A percentile compares a stretch with the other conserved stretches of the same genome.
Conservation (phyloP, 2,329 filamentous ascomycete species). For the Hypoxylon sp. region DNA sequence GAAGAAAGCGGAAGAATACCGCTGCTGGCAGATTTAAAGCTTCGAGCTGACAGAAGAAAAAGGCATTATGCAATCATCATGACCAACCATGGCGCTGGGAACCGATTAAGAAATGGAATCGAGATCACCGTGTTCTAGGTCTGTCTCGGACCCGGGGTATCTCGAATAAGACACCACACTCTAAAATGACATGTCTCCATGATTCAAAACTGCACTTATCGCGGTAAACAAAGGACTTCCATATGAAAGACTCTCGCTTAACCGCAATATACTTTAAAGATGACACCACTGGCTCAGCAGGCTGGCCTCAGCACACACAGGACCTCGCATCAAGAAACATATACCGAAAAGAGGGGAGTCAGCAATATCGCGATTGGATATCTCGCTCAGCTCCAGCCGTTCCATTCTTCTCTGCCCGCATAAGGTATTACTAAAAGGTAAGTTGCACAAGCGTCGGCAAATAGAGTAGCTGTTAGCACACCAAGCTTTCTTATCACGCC, state of each 20-base stretch:
- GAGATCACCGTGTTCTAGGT: slow-evolving; percentile 29
- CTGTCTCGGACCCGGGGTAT: slow-evolving; percentile 32
- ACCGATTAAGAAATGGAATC: slow-evolving; percentile 24
- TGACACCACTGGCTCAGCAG: slow-evolving; percentile 17
- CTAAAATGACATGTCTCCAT: slow-evolving; percentile 15
- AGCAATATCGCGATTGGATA: slow-evolving; percentile 15
- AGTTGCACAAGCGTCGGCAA: slow-evolving; percentile 33
- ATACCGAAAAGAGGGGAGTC: slow-evolving; percentile 60
- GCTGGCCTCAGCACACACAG: slow-evolving; percentile 18
- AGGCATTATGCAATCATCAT: slow-evolving; percentile 23
- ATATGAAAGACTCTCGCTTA: slow-evolving; percentile 17
- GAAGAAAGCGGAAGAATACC: slow-evolving; percentile 29
- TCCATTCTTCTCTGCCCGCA: slow-evolving; percentile 22
- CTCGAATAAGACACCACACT: slow-evolving; percentile 21
- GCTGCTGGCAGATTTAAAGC: slow-evolving; percentile 4
- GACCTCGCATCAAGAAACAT: slow-evolving; percentile 1
- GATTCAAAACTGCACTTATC: slow-evolving; percentile 5
- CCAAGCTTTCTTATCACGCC: slow-evolving; percentile 41
- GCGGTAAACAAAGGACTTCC: slow-evolving; percentile 5
- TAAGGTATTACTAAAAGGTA: slow-evolving; percentile 32
- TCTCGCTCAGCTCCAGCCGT: slow-evolving; percentile 23
- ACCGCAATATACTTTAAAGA: slow-evolving; percentile 11
- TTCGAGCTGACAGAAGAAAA: slow-evolving; percentile 15
- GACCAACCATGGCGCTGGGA: slow-evolving; percentile 35
- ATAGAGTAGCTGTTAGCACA: slow-evolving; percentile 31